Evolutionary conservation across 2,329 filamentous ascomycete genomes (phyloP), one percentile per base, ranked within the genome.

Genomic region (Paecilomyces dactylethromorphus): DNA sequence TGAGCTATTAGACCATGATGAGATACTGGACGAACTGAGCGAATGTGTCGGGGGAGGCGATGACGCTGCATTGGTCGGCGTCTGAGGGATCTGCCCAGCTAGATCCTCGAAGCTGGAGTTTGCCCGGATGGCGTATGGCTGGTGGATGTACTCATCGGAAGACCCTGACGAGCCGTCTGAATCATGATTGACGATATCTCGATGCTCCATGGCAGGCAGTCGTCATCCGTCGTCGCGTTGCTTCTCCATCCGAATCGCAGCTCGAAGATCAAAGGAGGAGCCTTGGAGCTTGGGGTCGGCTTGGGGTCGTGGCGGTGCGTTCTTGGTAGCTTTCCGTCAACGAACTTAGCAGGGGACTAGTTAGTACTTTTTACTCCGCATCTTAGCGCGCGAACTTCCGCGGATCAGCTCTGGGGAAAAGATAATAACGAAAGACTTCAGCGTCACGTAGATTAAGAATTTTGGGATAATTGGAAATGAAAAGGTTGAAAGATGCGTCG

Each of bases 201-300:
- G 68, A 58, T 72, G 71, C 68, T 79, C 77, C 76, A 79, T 76
- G 62, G 69, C 65, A 59, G 69, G 67, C 18, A 58, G 45, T 60
- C 63, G 32, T 58, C 59, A 26, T 59, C 57, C 52, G 58, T 21
- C 53, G 61, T 60, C 58, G 61, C 58, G 53, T 22, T 54, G 54
- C 45, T 39, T 29, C 35, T 26, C 53, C 56, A 31, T 58, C 52
- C 21, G 15, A 39, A 29, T 21, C 50, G 5, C 18, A 21, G 31
- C 11, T n/a, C 18, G 15, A 18, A 32, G 53, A 33, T 54, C 10
- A 21, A 15, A 58, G 60, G 58, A 54, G 59, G 60, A 61, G 39
- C 39, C n/a, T n/a, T n/a, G n/a, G n/a, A n/a, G n/a, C n/a, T n/a
- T 39, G 31, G 21, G 26, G 26, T 26, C 31, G 60, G 65, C 69